A percentile compares a stretch with the other conserved stretches of the same genome.
Evolutionary conservation across 305 asterid genomes (phyloP).

Genomic region (Plantago coronopus): DNA sequence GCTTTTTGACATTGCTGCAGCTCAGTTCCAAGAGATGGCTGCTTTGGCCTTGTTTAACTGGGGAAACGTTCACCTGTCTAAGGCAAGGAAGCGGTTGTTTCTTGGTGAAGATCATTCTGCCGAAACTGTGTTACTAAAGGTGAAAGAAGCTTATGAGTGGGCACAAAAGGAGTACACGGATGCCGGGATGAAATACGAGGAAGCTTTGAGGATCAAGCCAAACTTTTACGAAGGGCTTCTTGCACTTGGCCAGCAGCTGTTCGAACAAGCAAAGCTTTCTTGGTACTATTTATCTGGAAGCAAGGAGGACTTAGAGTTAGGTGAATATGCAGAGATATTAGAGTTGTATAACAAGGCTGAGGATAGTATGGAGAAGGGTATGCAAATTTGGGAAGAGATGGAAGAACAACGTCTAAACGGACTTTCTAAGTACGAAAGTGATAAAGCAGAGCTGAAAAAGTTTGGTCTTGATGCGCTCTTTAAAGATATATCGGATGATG

Average conservation of each 20-base stretch:
- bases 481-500: conserved; percentile 56
- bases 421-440: conserved; percentile 56
- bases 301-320: conserved; percentile 47
- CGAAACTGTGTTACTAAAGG: conserved; percentile 45
- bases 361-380: conserved; percentile 90
- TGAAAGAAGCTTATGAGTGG: conserved; percentile 67
- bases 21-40: conserved; percentile 82
- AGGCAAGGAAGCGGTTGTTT: conserved; percentile 67
- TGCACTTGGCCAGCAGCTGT: conserved; percentile 84
- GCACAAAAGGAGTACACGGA: conserved; percentile 62
- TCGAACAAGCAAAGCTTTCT: conserved; percentile 78
- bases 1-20: conserved; percentile 74
- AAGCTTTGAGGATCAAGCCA: conserved; percentile 71
- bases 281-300: conserved; percentile 66
- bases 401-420: conserved; percentile 89
- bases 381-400: conserved; percentile 90
- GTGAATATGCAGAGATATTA: conserved; percentile 53
- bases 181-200: conserved; percentile 70
- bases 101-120: conserved; percentile 48
- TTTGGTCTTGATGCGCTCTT: conserved; percentile 60
- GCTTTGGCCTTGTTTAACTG: conserved; percentile 89
- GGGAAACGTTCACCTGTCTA: conserved; percentile 87
- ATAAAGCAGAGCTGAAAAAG: conserved; percentile 52
- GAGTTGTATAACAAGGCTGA: conserved; percentile 87
- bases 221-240: conserved; percentile 89